Base-by-base conservation (phyloP, 1,284 basidiomycete genomes). In the Puccinia novopanici region DNA sequence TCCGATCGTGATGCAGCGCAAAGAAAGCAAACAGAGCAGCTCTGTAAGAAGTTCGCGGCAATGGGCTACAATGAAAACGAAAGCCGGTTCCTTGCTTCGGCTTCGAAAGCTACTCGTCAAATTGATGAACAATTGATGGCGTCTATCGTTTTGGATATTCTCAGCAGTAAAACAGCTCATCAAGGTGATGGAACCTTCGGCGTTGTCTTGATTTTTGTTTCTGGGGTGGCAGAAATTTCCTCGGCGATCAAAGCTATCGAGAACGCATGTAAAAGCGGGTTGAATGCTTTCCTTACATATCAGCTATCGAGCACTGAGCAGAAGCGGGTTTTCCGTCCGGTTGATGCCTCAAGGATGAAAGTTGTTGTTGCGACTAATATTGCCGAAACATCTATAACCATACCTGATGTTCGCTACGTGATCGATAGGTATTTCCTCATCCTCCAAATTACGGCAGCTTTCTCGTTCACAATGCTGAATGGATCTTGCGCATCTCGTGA, bases 381-480 rank as follows among this genome's bases (percentile, higher is more conserved):
- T 37, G 93, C 93, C 8, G 87, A 97, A 89, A 97, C 95, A 0
- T 95, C 93, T 4, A 94, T 98, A 82, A 98, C 95, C 0, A 96
- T 98, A 82, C 85, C 86, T 24, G 84, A 85, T 71, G 83, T 86
- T 10, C 83, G 83, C 71, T 84, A 83, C 68, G 85, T 86, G 30
- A 82, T 85, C 59, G 92, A 95, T 83, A 77, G 67, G 75, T 77
- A 89, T 96, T 55, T 93, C 95, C n/a, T 19, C 22, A 48, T 48
- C n/a, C n/a, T 48, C 22, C 19, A 71, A n/a, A 37, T 52, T 37
- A 13, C 22, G 13, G 24, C 40, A 27, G n/a, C 52, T 34, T 74
- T 34, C 72, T 30, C 30, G 13, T 37, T 59, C 13, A 74, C 9
- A 8, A 24, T 45, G 2, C 72, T 74, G 55, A 74, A 24, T 13